Base-by-base conservation (phyloP, 345 rosid genomes). In the Gossypium bickii region DNA sequence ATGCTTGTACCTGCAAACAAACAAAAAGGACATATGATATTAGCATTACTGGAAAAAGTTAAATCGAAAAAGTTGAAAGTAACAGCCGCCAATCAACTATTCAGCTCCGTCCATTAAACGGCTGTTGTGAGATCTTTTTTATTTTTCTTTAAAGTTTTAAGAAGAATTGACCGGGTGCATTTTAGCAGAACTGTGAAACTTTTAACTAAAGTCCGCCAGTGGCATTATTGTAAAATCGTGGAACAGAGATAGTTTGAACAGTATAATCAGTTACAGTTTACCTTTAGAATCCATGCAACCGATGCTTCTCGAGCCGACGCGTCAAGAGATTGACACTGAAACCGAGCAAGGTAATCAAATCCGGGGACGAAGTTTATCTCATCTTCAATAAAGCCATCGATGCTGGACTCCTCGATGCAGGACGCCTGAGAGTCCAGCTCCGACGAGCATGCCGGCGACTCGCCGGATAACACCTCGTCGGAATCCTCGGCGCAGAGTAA, bases 281-380 rank as follows among this genome's bases (percentile, higher is more conserved):
- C 99, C 96, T 91, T 90, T 87, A 92, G 93, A 81, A 95, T 95
- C 99, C 99, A 95, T 83, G 94, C 84, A 86, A 95, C 96, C 18
- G 97, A 85, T 16, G 90, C 85, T 82, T 91, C 97, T 70, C 99
- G 85, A 76, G 92, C 93, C 58, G 96, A 84, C 49, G 93, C 98
- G 70, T 91, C 92, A 24, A 92, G 90, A 76, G 97, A 81, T 62
- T 70, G 93, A 73, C 96, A 85, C 27, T 83, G 87, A 73, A 89
- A 91, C 75, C 89, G 85, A 17, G 93, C 85, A 70, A 89, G 80
- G 84, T 91, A 93, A 76, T 91, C 99, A 76, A 83, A 77, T 38
- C 99, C 98, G 16, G 98, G 99, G 44, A 95, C 91, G 84, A 92
- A 95, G 85, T 83, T 86, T 9, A 85, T 77, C 81, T 95, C 98